Evolutionary conservation across 1,284 basidiomycete species (phyloP), one percentile per base, ranked within the genome.

Genomic region (Mycena sp.): DNA sequence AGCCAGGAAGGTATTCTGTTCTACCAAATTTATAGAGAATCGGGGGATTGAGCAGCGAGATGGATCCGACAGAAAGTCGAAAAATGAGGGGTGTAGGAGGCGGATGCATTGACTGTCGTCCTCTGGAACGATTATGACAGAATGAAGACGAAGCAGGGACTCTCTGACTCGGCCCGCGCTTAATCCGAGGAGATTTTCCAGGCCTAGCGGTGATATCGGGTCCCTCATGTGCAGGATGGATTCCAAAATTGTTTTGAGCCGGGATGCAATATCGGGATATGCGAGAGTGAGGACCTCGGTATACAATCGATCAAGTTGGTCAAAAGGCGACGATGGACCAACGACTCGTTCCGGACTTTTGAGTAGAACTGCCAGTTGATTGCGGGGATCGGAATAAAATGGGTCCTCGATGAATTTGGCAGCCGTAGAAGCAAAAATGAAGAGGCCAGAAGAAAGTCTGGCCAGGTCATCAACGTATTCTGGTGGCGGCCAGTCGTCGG

Each of bases 341-440:
- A 56, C 20, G 13, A 39, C n/a, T 44, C n/a, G 46, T 22, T 1
- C 20, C 7, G 30, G n/a, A 14, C 34, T 46, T 30, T 56, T 34
- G 41, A 76, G 61, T 6, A 77, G 66, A 20, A 37, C 37, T 20
- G 44, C 52, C 16, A 75, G 65, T 41, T 75, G 74, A 22, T 56
- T 25, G 30, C 61, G 34, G 10, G 75, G 76, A 65, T 74, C 59
- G 30, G 54, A 63, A 57, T 69, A 66, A n/a, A 59, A 64, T n/a
- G 55, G 62, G 64, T 77, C 76, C 48, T 65, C 72, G n/a, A 78
- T 74, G 59, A 78, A 78, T 37, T 69, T 74, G 41, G 76, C 67
- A 1, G 73, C 67, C 2, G 78, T 79, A 0, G 78, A 59, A 13
- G 77, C 78, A 48, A 74, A 78, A 22, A 79, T 77, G 62, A 80